Base-by-base conservation (phyloP, 139 green algal species). In the Gonium pectorale region DNA sequence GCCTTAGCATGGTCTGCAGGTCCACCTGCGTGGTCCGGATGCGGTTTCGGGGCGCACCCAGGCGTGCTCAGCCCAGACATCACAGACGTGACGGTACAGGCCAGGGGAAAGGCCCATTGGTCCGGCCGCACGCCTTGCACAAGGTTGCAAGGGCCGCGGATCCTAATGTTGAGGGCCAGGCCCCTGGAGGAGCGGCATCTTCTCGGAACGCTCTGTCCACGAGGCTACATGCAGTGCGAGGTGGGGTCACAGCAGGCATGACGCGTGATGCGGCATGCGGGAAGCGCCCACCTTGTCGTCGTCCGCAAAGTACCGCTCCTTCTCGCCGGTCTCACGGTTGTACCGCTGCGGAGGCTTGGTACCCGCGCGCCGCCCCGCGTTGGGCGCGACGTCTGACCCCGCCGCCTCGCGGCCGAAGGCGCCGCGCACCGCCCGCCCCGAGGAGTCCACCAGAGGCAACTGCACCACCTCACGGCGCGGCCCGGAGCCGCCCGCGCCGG, bases 401-500 rank as follows among this genome's bases (percentile, higher is more conserved):
- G 92, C 94, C 27, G 79, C 72, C 67, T 96, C 92, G 22, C 94
- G 89, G 0, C 96, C 96, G 91, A 99, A 98, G 0, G 94, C 94
- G 24, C 96, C 97, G 5, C 91, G 90, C 80, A 90, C 86, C 1
- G 95, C 93, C 19, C 93, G 83, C 5, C 97, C 97, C 7, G 85
- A 9, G 0, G 88, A 90, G 64, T 98, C 94, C 51, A 99, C 86
- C 64, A 96, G 52, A 2, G 96, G 92, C 75, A 97, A 84, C 31
- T 59, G 21, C 37, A 92, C 84, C 17, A 95, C 90, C 64, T 89
- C 68, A 9, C 70, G 80, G 44, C 52, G 87, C 63, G 37, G n/a
- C 67, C 29, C 66, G 66, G 35, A n/a, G 31, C 74, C 40, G 38
- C 56, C 67, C 8, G 31, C 31, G 38, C 59, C 74, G 35, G 37